phyloP scores from a whole-genome alignment of 352 stramenopile genomes.

The Pythium brachiatum region DNA sequence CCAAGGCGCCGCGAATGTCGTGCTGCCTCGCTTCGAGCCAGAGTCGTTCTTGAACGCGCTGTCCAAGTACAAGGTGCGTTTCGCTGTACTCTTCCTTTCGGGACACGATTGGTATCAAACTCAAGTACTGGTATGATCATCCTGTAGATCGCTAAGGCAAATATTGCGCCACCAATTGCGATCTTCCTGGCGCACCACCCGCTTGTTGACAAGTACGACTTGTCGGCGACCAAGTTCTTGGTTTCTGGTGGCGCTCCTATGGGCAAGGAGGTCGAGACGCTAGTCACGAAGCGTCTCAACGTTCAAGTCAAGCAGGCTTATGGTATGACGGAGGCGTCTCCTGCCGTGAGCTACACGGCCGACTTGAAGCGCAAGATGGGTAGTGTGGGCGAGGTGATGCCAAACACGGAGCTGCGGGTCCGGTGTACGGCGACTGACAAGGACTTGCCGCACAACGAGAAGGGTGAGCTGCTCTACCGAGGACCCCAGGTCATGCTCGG shows the following conservation, averaged over 20 bases:
- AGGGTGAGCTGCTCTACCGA: constrained; percentile 75
- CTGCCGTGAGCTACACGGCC: constrained; percentile 21
- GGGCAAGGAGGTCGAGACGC: constrained; percentile 54
- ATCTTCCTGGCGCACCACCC: constrained; percentile 87
- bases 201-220: constrained; percentile 90
- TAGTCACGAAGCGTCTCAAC: constrained; percentile 48
- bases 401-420: constrained; percentile 36
- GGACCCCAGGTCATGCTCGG: constrained; percentile 35
- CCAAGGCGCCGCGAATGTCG: constrained; percentile 78
- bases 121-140: too few relatives aligned
- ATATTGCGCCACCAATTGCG: constrained; percentile 88
- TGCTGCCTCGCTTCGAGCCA: constrained; percentile 89
- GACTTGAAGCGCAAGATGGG: constrained; percentile 10
- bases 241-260: constrained; percentile 76
- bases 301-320: constrained; percentile 37
- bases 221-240: constrained; percentile 72
- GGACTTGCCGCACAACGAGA: constrained; percentile 26
- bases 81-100: not conserved
- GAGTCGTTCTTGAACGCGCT: constrained; percentile 84
- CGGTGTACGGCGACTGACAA: constrained; percentile 31
- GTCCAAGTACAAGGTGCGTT: constrained; percentile 44
- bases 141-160: constrained; percentile 12
- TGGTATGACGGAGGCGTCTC: constrained; percentile 44
- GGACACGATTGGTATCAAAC: too few relatives aligned
- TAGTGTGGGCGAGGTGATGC: constrained; percentile 27